Conservation (phyloP, 495 filamentous ascomycete species). For the Acidomyces sp. region DNA sequence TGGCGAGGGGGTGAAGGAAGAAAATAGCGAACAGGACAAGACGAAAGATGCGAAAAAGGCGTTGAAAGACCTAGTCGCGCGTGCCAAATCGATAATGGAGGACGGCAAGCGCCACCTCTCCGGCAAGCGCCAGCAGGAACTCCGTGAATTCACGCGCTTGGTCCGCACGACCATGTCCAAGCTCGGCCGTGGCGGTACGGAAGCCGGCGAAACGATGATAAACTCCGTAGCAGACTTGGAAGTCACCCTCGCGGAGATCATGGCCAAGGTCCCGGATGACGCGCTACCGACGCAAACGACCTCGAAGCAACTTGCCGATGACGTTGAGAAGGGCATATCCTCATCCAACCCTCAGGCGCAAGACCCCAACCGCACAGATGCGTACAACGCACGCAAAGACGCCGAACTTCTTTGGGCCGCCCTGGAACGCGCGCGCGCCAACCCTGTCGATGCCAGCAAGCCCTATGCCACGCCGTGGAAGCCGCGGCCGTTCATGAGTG, state of each 20-base stretch:
- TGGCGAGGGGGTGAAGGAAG: slow-evolving; percentile 13
- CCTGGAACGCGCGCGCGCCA: slow-evolving; percentile 47
- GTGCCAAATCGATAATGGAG: slow-evolving; percentile 43
- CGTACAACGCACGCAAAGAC: slow-evolving; percentile 11
- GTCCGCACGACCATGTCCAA: slow-evolving; percentile 38
- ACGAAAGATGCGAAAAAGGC: slow-evolving; percentile 25
- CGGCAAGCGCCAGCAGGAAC: slow-evolving; percentile 49
- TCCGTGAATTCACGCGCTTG: slow-evolving; percentile 44
- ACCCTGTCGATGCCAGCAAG: slow-evolving; percentile 62
- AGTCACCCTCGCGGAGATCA: slow-evolving; percentile 14
- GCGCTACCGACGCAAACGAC: slow-evolving; percentile 4
- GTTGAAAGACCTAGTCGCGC: slow-evolving; percentile 38
- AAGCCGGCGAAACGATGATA: background rate
- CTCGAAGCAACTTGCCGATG: background rate
- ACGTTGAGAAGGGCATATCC: background rate
- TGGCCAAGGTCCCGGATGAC: slow-evolving; percentile 17
- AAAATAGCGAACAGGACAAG: slow-evolving; percentile 11
- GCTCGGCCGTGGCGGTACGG: slow-evolving; percentile 3
- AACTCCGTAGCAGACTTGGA: slow-evolving; percentile 12
- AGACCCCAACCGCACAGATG: slow-evolving; percentile 4
- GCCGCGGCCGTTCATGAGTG: slow-evolving; percentile 73
- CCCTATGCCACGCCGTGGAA: slow-evolving; percentile 86
- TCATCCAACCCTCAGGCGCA: slow-evolving; percentile 6
- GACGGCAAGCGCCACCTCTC: slow-evolving; percentile 36
- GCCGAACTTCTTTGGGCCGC: slow-evolving; percentile 30